Conservation (phyloP, 2,329 filamentous ascomycete species). For the Byssochlamys sp. region DNA sequence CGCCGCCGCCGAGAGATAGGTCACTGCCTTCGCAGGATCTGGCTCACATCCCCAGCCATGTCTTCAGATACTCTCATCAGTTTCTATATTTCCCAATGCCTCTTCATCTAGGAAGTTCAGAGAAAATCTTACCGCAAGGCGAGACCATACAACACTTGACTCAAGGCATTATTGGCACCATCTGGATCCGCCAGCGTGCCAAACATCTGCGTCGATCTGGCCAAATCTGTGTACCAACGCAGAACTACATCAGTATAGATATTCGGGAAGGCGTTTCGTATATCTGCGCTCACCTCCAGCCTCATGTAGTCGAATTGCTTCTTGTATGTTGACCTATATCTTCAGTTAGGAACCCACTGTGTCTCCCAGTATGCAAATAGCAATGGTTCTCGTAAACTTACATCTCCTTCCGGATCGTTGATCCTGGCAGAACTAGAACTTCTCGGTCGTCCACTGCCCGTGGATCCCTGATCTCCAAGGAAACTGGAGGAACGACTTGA, state of each 20-base stretch:
- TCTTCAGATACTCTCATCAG: constrained; percentile 38
- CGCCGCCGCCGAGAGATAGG: constrained; percentile 77
- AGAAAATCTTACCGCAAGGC: constrained; percentile 58
- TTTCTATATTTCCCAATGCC: background rate
- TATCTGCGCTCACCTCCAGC: constrained; percentile 45
- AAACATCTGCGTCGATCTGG: constrained; percentile 75
- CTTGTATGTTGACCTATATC: constrained; percentile 60
- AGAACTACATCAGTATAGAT: constrained; percentile 7
- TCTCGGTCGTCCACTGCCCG: constrained; percentile 14
- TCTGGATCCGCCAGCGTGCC: constrained; percentile 69
- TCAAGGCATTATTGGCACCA: constrained; percentile 82
- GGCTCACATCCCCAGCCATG: constrained; percentile 85
- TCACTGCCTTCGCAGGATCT: constrained; percentile 63
- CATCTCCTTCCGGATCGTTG: constrained; percentile 27
- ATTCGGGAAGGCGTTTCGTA: constrained; percentile 1
- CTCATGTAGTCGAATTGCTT: constrained; percentile 91
- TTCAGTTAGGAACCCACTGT: background rate
- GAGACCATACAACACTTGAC: constrained; percentile 90
- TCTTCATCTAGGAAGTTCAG: background rate
- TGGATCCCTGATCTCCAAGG: constrained; percentile 7
- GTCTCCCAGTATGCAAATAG: background rate
- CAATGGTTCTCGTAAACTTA: constrained; percentile 13
- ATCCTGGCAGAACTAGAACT: constrained; percentile 25
- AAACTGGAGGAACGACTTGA: constrained; percentile 19
- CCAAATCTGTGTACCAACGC: constrained; percentile 48